Conservation (phyloP, 352 stramenopile genomes). For the Phytopythium cucurbitacearum region DNA sequence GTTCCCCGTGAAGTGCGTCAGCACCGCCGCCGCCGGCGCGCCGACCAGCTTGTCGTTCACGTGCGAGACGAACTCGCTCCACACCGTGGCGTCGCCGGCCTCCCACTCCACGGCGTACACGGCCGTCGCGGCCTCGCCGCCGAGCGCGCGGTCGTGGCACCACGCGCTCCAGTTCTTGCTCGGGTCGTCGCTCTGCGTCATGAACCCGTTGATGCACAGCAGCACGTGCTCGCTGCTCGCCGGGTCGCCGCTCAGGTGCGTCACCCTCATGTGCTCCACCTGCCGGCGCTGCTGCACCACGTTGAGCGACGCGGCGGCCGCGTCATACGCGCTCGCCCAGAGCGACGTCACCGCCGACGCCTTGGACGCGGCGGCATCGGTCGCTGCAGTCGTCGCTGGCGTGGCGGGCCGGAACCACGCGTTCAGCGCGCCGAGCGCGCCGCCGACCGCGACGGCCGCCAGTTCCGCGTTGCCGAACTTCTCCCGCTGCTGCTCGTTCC, state of each 20-base stretch:
- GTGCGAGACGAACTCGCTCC: slow-evolving; percentile 78
- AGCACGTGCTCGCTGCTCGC: slow-evolving; percentile 49
- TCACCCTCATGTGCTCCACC: slow-evolving; percentile 63
- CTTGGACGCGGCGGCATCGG: not conserved
- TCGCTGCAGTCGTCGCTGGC: slow-evolving; percentile 1
- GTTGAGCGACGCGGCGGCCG: slow-evolving; percentile 69
- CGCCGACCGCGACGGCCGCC: slow-evolving; percentile 51
- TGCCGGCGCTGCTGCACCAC: slow-evolving; percentile 55
- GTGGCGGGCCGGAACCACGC: slow-evolving; percentile 48
- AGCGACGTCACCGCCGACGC: slow-evolving; percentile 21
- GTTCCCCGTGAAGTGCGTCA: slow-evolving; percentile 76
- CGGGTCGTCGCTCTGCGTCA: slow-evolving; percentile 74
- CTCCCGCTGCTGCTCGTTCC: slow-evolving; percentile 50
- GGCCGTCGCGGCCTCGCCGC: slow-evolving; percentile 11
- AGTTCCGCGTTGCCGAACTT: slow-evolving; percentile 51
- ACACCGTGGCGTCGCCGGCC: slow-evolving; percentile 60
- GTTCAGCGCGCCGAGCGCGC: slow-evolving; percentile 61
- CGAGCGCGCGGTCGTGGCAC: slow-evolving; percentile 17
- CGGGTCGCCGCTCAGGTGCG: slow-evolving; percentile 63
- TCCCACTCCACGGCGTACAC: slow-evolving; percentile 80
- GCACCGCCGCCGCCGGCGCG: slow-evolving; percentile 44
- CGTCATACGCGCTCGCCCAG: slow-evolving; percentile 72
- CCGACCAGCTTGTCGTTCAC: slow-evolving; percentile 55
- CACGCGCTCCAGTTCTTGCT: slow-evolving; percentile 58
- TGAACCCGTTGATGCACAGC: slow-evolving; percentile 85